Evolutionary conservation across 495 filamentous ascomycete genomes (phyloP).

Genomic region (Tuber brumale): DNA sequence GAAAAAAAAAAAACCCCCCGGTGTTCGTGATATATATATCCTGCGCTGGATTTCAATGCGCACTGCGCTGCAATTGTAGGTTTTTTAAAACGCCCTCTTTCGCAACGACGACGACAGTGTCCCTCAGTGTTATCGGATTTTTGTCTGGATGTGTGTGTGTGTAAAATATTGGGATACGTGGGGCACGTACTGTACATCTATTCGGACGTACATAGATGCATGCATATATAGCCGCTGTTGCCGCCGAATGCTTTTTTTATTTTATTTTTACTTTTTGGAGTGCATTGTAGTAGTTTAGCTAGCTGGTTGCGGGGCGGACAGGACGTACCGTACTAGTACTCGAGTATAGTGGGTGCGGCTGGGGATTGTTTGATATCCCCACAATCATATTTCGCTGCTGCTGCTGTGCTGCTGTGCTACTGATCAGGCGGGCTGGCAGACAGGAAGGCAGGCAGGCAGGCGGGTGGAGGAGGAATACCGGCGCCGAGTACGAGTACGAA

Average conservation of each 20-base stretch:
- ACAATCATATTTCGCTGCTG: not conserved
- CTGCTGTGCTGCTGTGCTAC: not conserved
- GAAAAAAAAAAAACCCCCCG: not conserved
- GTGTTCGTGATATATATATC: not conserved
- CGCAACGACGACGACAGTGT: not conserved
- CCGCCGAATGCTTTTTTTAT: not conserved
- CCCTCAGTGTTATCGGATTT: not conserved
- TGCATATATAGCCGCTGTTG: not conserved
- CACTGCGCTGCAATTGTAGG: not conserved
- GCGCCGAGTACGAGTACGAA: no score
- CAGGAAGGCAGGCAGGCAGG: not conserved
- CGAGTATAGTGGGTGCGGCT: not conserved
- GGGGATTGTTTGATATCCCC: not conserved
- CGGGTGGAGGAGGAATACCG: no score
- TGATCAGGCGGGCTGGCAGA: no score
- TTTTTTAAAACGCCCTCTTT: not conserved
- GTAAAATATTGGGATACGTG: no score
- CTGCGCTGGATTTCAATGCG: not conserved
- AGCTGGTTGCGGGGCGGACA: not conserved
- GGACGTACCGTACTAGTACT: not conserved
- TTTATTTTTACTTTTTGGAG: not conserved
- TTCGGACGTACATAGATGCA: not conserved
- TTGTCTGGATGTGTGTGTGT: not conserved
- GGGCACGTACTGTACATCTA: not conserved
- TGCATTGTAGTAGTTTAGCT: not conserved